Evolutionary conservation across 2,329 filamentous ascomycete species (phyloP), one percentile per base, ranked within the genome.

Genomic region (Colletotrichum horii): DNA sequence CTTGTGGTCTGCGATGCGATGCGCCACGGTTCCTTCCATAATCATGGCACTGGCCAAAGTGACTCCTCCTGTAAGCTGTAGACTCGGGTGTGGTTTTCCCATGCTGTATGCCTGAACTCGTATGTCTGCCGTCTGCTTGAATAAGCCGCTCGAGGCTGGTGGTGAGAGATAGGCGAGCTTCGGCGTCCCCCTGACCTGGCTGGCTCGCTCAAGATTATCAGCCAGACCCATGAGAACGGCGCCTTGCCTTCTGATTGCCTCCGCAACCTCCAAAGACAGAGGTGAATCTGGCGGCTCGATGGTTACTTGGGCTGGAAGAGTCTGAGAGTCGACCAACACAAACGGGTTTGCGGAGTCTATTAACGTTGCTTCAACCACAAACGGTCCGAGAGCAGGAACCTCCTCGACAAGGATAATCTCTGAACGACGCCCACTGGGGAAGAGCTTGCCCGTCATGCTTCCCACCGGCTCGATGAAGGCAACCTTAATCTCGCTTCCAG

Each of bases 401-500:
- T 88, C 83, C 4, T 88, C 82, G 4, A 85, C 85, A 6, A 84
- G 83, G 9, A 93, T 82, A 0, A 61, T 80, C 78, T 92, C 87
- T 4, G 86, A 79, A 1, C 82, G 81, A n/a, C 85, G 85, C 0
- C 91, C 90, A 0, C 91, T 92, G 0, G 92, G 92, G 11, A 93
- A 85, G 1, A 91, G 79, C 76, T 86, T 88, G 5, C 89, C 89
- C 0, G 91, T 93, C 82, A 91, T 91, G 65, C 90, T 91, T 0
- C 92, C 91, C 3, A 87, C 90, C 0, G 92, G 92, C 30, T 90
- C 83, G 19, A 91, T 81, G 76, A 93, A 94, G 4, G 89, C 88
- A 15, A 93, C 85, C 68, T 87, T 88, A 76, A 94, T 89, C 66
- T 87, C 86, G 2, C 90, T 88, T 1, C 86, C 90, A 0, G 86